Conservation (phyloP, 345 rosid genomes). For the Cochlearia excelsa region DNA sequence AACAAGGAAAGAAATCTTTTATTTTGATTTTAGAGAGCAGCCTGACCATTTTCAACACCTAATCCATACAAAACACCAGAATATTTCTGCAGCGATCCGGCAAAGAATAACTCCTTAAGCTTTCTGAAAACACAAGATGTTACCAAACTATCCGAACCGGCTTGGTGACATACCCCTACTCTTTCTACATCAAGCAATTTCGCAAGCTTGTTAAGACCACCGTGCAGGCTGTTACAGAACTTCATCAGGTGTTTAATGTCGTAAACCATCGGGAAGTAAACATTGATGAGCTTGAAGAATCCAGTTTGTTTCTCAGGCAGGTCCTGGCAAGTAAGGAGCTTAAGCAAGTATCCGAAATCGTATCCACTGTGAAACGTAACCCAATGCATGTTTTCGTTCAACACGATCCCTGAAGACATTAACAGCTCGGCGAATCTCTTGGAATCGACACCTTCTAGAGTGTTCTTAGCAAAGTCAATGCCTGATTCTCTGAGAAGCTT, state of each 20-base stretch:
- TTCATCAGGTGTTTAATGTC: constrained; percentile 87
- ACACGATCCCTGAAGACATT: constrained; percentile 83
- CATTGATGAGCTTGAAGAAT: constrained; percentile 61
- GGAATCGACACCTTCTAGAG: constrained; percentile 61
- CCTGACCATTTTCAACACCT: constrained; percentile 78
- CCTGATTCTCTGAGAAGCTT: constrained; percentile 77
- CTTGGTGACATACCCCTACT: constrained; percentile 83
- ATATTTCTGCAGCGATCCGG: constrained; percentile 64
- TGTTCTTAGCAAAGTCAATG: constrained; percentile 63
- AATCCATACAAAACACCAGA: constrained; percentile 90
- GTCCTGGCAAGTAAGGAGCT: constrained; percentile 67
- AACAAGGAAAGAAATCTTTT: constrained; percentile 20
- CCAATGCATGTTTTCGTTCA: constrained; percentile 78
- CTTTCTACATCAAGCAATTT: constrained; percentile 84
- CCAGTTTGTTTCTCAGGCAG: constrained; percentile 58
- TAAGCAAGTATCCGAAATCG: constrained; percentile 83
- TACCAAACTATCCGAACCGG: constrained; percentile 92
- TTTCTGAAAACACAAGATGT: constrained; percentile 82
- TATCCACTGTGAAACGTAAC: constrained; percentile 95
- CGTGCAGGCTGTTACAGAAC: constrained; percentile 85
- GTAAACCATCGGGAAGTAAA: constrained; percentile 69
- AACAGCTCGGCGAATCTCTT: constrained; percentile 65
- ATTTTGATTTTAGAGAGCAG: constrained; percentile 17
- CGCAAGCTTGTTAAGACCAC: constrained; percentile 83
- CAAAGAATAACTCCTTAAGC: constrained; percentile 75